Base-by-base conservation (phyloP, 1,139 yeast genomes). In the Candida frijolesensis region DNA sequence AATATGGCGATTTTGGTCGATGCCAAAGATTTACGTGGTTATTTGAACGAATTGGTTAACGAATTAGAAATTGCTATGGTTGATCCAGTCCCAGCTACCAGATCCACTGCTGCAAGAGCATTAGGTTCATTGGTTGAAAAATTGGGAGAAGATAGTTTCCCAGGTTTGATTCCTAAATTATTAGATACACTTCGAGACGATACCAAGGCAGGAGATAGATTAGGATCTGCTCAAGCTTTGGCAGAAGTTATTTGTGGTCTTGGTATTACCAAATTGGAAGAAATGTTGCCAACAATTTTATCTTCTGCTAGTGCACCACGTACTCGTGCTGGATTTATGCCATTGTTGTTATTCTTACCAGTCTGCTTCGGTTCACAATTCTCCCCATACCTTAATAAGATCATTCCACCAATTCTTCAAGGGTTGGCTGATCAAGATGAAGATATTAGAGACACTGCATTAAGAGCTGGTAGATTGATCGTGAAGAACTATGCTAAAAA, bases 61-160 rank as follows among this genome's bases (percentile, higher is more conserved):
- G 97, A 91, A 61, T 81, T 95, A 53, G 97, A 94, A 66, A 77
- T 81, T 42, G 96, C 98, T 1, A 92, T 95, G 96, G 97, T 95
- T 51, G 99, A 95, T 63, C 99, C 99, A 1, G 99, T 95, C 47
- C 97, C 99, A 35, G 89, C 87, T 42, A 94, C 99, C 0, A 84
- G 99, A 67, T 95, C 98, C 1, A 95, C 97, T 34, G 99, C 98
- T 25, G 94, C 97, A 25, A 85, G 97, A 71, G 99, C 99, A 0
- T 76, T 95, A 51, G 99, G 99, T 57, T 91, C 97, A 0, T 77
- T 95, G 59, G 97, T 94, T 47, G 98, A 94, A 67, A 94, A 92
- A 67, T 77, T 95, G 44, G 99, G 99, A 52, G 99, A 95, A 70
- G 96, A 89, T 43, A 87, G 84, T 61, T 92, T 95, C 90, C 98